Percentiles rank a stretch among this genome's conserved stretches.
Evolutionary conservation across 2,329 filamentous ascomycete genomes (phyloP).

Genomic region (Paracoccidioides lutzii): DNA sequence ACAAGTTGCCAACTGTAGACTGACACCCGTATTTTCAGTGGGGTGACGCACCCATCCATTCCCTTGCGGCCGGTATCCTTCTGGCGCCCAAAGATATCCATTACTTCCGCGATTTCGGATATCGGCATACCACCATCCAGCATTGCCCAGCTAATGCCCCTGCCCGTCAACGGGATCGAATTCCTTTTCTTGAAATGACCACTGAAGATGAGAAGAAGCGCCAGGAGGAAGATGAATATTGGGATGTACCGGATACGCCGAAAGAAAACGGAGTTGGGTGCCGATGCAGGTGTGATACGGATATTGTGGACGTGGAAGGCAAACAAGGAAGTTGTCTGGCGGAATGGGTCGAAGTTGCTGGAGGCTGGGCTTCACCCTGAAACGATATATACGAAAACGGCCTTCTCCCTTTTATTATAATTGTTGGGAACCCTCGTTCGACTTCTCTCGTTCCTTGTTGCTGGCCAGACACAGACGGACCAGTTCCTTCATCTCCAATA

Average conservation of each 20-base stretch:
- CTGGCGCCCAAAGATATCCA: conserved; percentile 75
- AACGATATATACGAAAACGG: not conserved
- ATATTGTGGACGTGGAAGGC: conserved; percentile 94
- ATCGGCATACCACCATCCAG: conserved; percentile 96
- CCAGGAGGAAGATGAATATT: conserved; percentile 88
- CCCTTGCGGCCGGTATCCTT: conserved; percentile 81
- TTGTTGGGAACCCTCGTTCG: not conserved
- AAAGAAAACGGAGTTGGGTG: conserved; percentile 97
- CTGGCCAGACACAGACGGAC: not conserved
- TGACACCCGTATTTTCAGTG: conserved; percentile 45
- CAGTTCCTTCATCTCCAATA: not conserved
- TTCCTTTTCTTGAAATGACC: conserved; percentile 70
- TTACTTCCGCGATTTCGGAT: conserved; percentile 98
- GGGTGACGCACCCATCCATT: conserved; percentile 98
- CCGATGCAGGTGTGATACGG: conserved; percentile 90
- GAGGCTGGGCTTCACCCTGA: conserved; percentile 66
- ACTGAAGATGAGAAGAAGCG: conserved; percentile 71
- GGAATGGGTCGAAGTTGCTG: conserved; percentile 95
- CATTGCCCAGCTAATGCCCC: conserved; percentile 96
- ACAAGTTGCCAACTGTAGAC: not conserved
- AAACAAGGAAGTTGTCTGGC: conserved; percentile 91
- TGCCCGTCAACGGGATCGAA: conserved; percentile 65
- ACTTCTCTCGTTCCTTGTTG: not conserved
- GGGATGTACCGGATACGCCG: conserved; percentile 72
- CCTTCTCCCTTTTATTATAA: not conserved